Conservation (phyloP, 192 early-diverging fungal species). For the Mortierella antarctica region DNA sequence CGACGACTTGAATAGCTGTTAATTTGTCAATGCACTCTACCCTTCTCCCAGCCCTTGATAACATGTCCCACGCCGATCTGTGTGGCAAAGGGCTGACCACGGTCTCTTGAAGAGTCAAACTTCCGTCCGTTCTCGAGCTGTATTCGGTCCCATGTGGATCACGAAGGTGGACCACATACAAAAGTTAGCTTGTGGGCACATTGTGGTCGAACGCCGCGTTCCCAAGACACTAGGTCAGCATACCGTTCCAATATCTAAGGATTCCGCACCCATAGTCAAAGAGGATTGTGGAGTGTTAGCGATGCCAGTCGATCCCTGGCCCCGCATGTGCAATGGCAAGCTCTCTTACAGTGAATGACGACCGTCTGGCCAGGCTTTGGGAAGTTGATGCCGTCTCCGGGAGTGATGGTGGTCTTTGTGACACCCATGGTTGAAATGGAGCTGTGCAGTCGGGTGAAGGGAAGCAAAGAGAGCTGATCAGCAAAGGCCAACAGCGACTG, state of each 20-base stretch:
- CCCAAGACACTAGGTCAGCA: not conserved
- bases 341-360: conserved; percentile 72
- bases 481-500: too few species aligned
- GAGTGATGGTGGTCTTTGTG: conserved; percentile 45
- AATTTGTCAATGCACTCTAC: not conserved
- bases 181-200: too few species aligned
- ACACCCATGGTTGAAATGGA: conserved; percentile 28
- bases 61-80: conserved; percentile 94
- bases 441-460: not conserved
- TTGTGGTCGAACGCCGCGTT: too few species aligned
- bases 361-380: conserved; percentile 75
- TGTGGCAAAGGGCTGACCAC: conserved; percentile 86
- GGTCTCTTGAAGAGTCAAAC: conserved; percentile 92
- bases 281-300: not conserved
- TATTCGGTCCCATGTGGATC: not conserved
- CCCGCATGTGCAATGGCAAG: too few species aligned
- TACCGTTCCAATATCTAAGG: conserved; percentile 41
- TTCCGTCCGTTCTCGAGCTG: conserved; percentile 74
- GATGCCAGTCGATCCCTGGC: conserved; percentile 10
- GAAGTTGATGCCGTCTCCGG: conserved; percentile 64
- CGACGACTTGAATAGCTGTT: too few species aligned
- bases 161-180: not conserved
- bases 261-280: not conserved
- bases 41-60: conserved; percentile 78
- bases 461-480: not conserved